Conservation (phyloP, 2,329 filamentous ascomycete genomes). For the Colletotrichum chlorophyti region DNA sequence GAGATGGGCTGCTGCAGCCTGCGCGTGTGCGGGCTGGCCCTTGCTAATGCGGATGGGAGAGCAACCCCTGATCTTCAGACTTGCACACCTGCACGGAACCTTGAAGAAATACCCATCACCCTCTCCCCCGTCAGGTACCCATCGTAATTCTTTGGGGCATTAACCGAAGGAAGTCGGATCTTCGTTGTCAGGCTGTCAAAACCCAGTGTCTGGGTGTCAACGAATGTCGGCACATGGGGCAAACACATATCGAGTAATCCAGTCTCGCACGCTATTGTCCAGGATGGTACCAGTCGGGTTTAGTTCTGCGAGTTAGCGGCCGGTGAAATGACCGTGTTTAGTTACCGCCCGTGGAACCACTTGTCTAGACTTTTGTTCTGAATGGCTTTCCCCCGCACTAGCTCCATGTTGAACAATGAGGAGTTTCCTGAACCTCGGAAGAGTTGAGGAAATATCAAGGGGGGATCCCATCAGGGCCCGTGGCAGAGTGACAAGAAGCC, state of each 20-base stretch:
- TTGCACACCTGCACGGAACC: slow-evolving; percentile 3
- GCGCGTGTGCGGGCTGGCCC: not conserved
- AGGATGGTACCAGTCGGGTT: not conserved
- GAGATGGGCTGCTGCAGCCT: no score
- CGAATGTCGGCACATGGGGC: slow-evolving; percentile 22
- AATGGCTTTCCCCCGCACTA: slow-evolving; percentile 20
- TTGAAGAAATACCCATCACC: not conserved
- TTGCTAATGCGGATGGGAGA: not conserved
- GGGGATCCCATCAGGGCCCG: slow-evolving; percentile 1
- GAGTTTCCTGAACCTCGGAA: not conserved
- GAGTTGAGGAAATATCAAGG: not conserved
- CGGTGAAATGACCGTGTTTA: slow-evolving; percentile 7
- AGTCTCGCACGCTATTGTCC: slow-evolving; percentile 6
- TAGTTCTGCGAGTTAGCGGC: not conserved
- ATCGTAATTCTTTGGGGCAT: not conserved
- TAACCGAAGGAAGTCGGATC: slow-evolving; percentile 12
- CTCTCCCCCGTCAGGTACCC: not conserved
- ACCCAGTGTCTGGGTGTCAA: not conserved
- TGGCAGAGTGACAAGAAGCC: slow-evolving; percentile 7
- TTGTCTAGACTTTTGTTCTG: slow-evolving; percentile 4
- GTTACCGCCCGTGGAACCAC: slow-evolving; percentile 4
- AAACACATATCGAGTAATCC: slow-evolving; percentile 15
- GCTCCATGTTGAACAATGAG: not conserved
- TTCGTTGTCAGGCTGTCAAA: not conserved
- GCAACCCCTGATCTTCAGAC: slow-evolving; percentile 10